These are phyloP conservation scores for Alnus glutinosa DNA, from an alignment of 306 rosid species.

Conservation along the genomic window DNA sequence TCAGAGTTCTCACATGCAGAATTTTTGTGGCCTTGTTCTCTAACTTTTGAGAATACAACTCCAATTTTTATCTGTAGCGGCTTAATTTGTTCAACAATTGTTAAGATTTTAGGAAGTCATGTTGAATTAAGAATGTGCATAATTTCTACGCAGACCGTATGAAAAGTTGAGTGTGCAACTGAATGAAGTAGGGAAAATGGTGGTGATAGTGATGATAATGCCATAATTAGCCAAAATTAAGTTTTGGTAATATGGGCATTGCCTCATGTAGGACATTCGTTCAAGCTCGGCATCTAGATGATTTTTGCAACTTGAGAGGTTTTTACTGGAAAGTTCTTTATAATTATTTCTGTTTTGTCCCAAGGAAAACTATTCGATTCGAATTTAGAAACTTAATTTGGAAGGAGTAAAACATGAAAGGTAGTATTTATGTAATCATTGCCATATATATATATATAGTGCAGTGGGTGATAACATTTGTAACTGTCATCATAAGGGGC, in stretches of 20 bases:
- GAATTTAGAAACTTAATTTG: not conserved
- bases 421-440: not conserved
- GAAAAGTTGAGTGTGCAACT: not conserved
- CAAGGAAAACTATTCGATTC: not conserved
- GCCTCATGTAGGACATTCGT: not conserved
- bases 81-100: not conserved
- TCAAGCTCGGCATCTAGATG: not conserved
- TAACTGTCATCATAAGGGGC: not conserved
- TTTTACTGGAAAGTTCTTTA: not conserved
- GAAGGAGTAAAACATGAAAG: not conserved
- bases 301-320: not conserved
- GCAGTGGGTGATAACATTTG: not conserved
- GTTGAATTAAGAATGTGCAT: not conserved
- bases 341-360: not conserved
- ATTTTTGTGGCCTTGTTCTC: not conserved
- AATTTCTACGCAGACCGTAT: not conserved
- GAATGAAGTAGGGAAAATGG: not conserved
- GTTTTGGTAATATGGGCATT: not conserved
- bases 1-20: not conserved
- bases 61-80: not conserved
- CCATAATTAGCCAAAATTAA: not conserved
- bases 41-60: not conserved
- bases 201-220: not conserved
- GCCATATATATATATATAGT: not conserved
- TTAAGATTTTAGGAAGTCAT: not conserved